Base-by-base conservation (phyloP, 2,329 filamentous ascomycete species). In the Pleomassaria siparia region DNA sequence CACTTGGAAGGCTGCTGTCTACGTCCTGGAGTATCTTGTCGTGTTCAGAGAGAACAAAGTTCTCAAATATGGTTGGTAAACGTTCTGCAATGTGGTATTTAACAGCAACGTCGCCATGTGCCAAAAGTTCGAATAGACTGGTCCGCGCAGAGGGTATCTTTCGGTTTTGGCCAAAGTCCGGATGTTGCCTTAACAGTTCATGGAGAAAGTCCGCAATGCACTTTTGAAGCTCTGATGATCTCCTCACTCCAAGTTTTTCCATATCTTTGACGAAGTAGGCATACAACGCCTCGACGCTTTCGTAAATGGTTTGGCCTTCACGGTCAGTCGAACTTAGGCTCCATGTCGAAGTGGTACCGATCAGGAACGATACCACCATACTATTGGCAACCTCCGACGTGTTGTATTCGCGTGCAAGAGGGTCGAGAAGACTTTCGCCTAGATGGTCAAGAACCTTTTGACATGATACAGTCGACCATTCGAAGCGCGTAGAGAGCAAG, bases 1-100 rank as follows among this genome's bases (percentile, higher is more conserved):
- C 84, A 2, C 78, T 79, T 0, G 92, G 90, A n/a, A 99, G 76
- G 56, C 80, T 88, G 15, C 82, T 78, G n/a, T 95, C 75, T 11
- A 99, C 80, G 63, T 97, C 90, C 28, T 90, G 79, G 54, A 96
- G 90, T 12, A 97, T 83, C 5, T 84, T 82, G 47, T 95, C 89
- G 59, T 99, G 94, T 37, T 87, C 78, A 56, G 86, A 87, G 1
- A 96, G 78, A n/a, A 91, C 79, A 62, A 88, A 97, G 1, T 88
- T 79, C 11, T 84, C 81, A 67, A 99, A 99, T 21, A 99, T 78
- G 5, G 77, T 76, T 0, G 89, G 82, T 15, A 97, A 75, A 2
- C 80, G 79, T 46, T 82, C 76, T 0, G 87, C 86, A 44, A 96
- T 81, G 49, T 81, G 82, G 61, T 88, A 91, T 61, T 95, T 94